A percentile compares a stretch with the other conserved stretches of the same genome.
Conservation (phyloP, 345 rosid genomes). For the Euphorbia pulcherrima region DNA sequence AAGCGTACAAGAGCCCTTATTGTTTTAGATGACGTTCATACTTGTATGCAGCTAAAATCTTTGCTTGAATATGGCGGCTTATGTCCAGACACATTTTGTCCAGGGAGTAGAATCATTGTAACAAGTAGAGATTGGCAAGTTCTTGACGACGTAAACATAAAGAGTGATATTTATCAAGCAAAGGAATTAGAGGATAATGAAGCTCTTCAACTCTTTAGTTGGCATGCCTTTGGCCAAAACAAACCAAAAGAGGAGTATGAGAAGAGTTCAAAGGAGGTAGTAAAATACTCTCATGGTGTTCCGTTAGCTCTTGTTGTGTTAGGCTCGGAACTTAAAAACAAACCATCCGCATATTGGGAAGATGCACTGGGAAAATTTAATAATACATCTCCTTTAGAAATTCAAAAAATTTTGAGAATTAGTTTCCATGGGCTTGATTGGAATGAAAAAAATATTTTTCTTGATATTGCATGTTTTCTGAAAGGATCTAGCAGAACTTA, state of each 20-base stretch:
- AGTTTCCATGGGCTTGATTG: not conserved
- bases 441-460: not conserved
- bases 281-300: not conserved
- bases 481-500: not conserved
- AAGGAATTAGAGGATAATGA: not conserved
- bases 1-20: not conserved
- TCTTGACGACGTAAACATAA: not conserved
- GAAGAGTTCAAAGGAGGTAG: not conserved
- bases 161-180: not conserved
- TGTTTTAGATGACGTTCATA: not conserved
- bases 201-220: constrained; percentile 1
- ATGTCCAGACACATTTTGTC: not conserved
- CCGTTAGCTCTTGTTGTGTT: constrained; percentile 6
- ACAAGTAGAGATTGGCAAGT: constrained; percentile 6
- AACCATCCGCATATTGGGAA: not conserved
- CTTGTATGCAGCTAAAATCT: not conserved
- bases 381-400: not conserved
- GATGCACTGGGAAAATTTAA: not conserved
- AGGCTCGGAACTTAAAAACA: not conserved
- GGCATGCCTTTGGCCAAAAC: not conserved
- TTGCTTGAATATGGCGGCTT: not conserved
- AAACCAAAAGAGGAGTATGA: not conserved
- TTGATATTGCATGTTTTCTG: constrained; percentile 9
- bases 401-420: not conserved
- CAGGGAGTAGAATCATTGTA: constrained; percentile 10